Percentiles rank a stretch among this genome's conserved stretches.
phyloP scores from a whole-genome alignment of 352 stramenopile species.

The Phytophthora nicotianae region DNA sequence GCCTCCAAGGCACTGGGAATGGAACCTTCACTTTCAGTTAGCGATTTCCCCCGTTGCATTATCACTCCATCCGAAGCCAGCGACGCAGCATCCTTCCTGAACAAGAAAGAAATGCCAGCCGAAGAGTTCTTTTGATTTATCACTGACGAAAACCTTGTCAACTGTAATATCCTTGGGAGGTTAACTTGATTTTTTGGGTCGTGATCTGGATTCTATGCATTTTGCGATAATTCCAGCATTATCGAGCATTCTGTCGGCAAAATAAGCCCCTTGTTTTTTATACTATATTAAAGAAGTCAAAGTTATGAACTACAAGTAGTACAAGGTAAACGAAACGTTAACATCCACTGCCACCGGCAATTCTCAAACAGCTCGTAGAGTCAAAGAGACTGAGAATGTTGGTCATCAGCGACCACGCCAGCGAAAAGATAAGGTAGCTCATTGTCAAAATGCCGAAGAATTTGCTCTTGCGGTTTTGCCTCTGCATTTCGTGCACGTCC shows the following conservation, averaged over 20 bases:
- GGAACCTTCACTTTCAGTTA: neutral
- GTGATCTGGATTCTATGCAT: no score
- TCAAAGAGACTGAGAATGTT: slow-evolving; percentile 63
- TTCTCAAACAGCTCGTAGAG: slow-evolving; percentile 55
- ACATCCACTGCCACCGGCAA: slow-evolving; percentile 54
- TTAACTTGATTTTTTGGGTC: no score
- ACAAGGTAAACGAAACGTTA: no score
- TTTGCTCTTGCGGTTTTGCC: slow-evolving; percentile 42
- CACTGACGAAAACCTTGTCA: neutral
- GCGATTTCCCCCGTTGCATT: neutral
- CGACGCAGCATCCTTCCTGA: neutral
- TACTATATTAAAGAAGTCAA: no score
- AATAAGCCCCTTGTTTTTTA: no score
- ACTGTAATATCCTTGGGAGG: no score
- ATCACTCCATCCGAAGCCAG: neutral
- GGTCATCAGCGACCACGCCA: slow-evolving; percentile 60
- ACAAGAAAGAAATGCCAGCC: slow-evolving; percentile 1
- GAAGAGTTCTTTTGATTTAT: neutral
- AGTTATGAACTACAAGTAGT: no score
- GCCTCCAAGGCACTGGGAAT: neutral
- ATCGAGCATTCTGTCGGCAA: no score
- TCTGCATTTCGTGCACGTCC: slow-evolving; percentile 44
- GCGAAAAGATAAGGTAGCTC: slow-evolving; percentile 39
- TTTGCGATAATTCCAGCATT: no score
- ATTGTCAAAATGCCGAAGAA: slow-evolving; percentile 39